Percentiles rank a stretch among this genome's conserved stretches.
Evolutionary conservation across 2,329 filamentous ascomycete genomes (phyloP).

Genomic region (Colletotrichum cereale): DNA sequence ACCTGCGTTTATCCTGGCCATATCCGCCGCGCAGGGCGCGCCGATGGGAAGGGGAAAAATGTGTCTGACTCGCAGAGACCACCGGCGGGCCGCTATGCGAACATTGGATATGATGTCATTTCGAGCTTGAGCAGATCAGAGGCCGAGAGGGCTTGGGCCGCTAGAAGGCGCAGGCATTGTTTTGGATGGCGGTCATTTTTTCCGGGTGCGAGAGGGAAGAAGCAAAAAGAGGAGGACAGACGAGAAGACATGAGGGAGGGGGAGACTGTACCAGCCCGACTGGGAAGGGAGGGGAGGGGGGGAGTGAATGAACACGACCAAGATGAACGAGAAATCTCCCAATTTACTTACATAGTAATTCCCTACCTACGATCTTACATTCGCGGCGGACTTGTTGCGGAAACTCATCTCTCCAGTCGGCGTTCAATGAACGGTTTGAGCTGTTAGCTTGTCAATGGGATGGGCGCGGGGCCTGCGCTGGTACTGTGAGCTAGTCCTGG

Average conservation of each 20-base stretch:
- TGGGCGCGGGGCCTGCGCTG: too few species aligned
- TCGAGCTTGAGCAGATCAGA: conserved; percentile 4
- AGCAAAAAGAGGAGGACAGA: conserved; percentile 13
- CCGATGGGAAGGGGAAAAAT: conserved; percentile 16
- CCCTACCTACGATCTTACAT: conserved; percentile 2
- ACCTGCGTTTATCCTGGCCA: neutral
- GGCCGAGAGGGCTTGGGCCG: neutral
- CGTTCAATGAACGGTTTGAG: neutral
- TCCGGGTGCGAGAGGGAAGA: neutral
- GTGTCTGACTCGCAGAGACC: conserved; percentile 18
- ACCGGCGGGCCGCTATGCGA: conserved; percentile 7
- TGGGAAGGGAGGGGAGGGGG: too few species aligned
- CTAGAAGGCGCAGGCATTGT: conserved; percentile 12
- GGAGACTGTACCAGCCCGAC: conserved; percentile 13
- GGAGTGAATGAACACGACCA: conserved; percentile 14
- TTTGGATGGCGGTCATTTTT: conserved; percentile 14
- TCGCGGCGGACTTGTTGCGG: neutral
- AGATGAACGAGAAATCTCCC: conserved; percentile 20
- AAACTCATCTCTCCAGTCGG: neutral
- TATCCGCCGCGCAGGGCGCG: neutral
- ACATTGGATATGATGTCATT: conserved; percentile 12
- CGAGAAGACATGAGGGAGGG: neutral
- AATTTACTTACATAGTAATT: conserved; percentile 35
- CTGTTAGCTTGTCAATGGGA: too few species aligned
- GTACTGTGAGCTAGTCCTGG: too few species aligned